A percentile compares a stretch with the other conserved stretches of the same genome.
These are phyloP conservation scores for Colletotrichum camelliae DNA, from an alignment of 2,329 filamentous ascomycete genomes.

Conservation along the genomic window DNA sequence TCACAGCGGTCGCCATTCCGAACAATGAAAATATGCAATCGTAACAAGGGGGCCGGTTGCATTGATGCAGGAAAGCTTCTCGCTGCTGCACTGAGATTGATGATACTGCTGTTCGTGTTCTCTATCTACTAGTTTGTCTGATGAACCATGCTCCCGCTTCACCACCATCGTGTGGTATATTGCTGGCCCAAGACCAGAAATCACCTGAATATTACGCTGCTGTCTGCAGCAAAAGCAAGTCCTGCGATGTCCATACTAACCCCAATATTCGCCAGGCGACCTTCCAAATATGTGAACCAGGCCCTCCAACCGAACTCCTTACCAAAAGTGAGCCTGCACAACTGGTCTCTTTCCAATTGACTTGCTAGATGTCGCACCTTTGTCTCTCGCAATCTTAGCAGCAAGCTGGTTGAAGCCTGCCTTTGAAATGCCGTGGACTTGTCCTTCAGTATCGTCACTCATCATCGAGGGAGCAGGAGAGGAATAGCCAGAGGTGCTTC, in stretches of 20 bases:
- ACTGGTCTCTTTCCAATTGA: not conserved
- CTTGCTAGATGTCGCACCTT: not conserved
- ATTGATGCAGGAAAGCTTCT: not conserved
- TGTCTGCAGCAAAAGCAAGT: not conserved
- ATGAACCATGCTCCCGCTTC: not conserved
- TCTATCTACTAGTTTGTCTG: not conserved
- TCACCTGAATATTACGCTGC: not conserved
- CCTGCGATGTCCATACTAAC: not conserved
- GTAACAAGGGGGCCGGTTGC: not conserved
- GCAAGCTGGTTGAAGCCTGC: conserved; percentile 5
- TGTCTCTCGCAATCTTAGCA: not conserved
- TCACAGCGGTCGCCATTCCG: not conserved
- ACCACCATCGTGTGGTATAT: not conserved
- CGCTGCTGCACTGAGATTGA: not conserved
- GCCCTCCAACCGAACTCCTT: not conserved
- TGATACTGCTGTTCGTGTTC: not conserved
- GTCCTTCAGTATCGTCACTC: not conserved
- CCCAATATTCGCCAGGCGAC: not conserved
- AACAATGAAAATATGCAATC: not conserved
- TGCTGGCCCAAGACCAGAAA: not conserved
- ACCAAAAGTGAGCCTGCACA: conserved; percentile 1
- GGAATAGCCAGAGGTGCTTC: not conserved
- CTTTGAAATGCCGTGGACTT: not conserved
- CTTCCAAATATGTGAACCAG: not conserved
- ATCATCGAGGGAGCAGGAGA: not conserved